These are phyloP conservation scores for Avena atlantica DNA, from an alignment of 176 grass and related monocot genomes.

Conservation along the genomic window DNA sequence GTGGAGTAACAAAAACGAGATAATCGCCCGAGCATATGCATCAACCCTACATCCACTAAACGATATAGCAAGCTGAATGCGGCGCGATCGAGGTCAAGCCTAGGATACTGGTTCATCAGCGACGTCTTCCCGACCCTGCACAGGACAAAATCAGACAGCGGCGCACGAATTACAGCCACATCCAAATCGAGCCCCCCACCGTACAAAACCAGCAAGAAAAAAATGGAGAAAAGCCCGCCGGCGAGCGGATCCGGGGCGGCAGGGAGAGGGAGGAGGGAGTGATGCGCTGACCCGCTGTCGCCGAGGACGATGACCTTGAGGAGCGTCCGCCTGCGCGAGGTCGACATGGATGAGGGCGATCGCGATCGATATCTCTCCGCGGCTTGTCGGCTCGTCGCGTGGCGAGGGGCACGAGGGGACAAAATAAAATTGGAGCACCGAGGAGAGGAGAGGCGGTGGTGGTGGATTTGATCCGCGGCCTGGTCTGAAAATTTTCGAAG, in stretches of 20 bases:
- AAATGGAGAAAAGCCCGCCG: neutral
- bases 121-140: slow-evolving; percentile 98
- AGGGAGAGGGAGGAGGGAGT: slow-evolving; percentile 21
- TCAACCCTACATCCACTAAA: neutral
- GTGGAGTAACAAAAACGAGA: neutral
- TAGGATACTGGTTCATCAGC: slow-evolving; percentile 99
- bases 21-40: neutral
- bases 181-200: slow-evolving; percentile 38
- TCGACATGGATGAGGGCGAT: slow-evolving; percentile 56
- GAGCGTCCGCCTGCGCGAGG: slow-evolving; percentile 69
- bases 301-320: slow-evolving; percentile 79
- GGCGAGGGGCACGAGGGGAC: slow-evolving; percentile 32
- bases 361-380: slow-evolving; percentile 25
- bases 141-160: slow-evolving; percentile 48
- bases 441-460: neutral
- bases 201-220: neutral
- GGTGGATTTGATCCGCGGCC: slow-evolving; percentile 31
- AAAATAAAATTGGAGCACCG: neutral
- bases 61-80: neutral
- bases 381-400: slow-evolving; percentile 32
- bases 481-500: slow-evolving; percentile 25
- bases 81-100: neutral
- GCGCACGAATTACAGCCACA: neutral
- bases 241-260: slow-evolving; percentile 25
- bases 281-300: slow-evolving; percentile 65